Percentiles rank a stretch among this genome's conserved stretches.
These are phyloP conservation scores for Hygrophila difformis DNA, from an alignment of 257 asterid genomes.

Conservation along the genomic window DNA sequence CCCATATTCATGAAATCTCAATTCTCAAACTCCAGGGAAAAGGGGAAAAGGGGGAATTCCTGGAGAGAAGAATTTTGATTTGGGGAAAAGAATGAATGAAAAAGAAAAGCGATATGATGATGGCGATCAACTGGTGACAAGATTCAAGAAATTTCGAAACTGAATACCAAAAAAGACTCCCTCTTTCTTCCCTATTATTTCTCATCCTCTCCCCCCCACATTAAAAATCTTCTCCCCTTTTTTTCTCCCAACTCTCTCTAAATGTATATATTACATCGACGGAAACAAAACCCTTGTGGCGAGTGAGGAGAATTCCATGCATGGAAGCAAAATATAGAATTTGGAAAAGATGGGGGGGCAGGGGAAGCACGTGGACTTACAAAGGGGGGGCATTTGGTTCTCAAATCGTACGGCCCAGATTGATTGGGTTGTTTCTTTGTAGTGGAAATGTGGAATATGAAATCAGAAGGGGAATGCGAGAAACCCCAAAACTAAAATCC, in stretches of 20 bases:
- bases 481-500: no score
- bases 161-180: no score
- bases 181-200: constrained; percentile 36
- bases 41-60: constrained; percentile 12
- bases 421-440: constrained; percentile 19
- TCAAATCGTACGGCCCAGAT: constrained; percentile 31
- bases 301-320: constrained; percentile 67
- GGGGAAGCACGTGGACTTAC: constrained; percentile 42
- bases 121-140: no score
- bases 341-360: constrained; percentile 11
- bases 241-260: no score
- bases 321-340: constrained; percentile 50
- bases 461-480: no score
- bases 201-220: constrained; percentile 9
- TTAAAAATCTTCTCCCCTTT: no score
- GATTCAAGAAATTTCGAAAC: no score
- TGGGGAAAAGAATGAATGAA: no score
- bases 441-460: no score
- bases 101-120: no score
- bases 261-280: no score
- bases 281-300: constrained; percentile 23
- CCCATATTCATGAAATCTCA: no score
- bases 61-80: constrained; percentile 11
- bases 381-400: constrained; percentile 25
- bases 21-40: not conserved